Conservation (phyloP, 139 green algal species). For the Choricystis sp. region DNA sequence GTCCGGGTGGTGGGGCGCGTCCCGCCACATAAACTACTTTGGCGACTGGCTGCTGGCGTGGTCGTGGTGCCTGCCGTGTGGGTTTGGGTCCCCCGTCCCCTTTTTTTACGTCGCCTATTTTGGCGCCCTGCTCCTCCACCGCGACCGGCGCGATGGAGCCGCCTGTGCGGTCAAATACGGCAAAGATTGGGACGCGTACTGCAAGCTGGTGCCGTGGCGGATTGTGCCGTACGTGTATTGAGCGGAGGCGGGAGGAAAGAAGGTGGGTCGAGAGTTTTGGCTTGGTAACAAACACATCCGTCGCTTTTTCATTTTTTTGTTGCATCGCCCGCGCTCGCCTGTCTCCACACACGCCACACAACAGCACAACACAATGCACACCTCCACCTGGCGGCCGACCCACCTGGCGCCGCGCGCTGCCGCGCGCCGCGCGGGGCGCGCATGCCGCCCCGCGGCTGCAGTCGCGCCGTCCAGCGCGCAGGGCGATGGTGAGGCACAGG, state of each 20-base stretch:
- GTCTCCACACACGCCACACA: too few relatives aligned
- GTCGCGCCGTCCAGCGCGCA: too few relatives aligned
- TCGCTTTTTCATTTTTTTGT: background rate
- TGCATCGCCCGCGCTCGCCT: background rate
- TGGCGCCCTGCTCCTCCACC: slow-evolving; percentile 53
- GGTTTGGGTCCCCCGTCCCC: slow-evolving; percentile 50
- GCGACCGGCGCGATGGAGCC: slow-evolving; percentile 67
- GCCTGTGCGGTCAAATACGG: slow-evolving; percentile 86
- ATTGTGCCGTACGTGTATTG: slow-evolving; percentile 90
- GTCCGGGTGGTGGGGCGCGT: slow-evolving; percentile 79
- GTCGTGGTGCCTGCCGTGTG: slow-evolving; percentile 83
- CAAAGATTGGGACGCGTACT: slow-evolving; percentile 91
- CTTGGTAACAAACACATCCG: background rate
- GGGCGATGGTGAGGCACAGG: too few relatives aligned
- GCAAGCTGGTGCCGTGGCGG: slow-evolving; percentile 59
- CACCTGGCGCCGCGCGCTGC: too few relatives aligned
- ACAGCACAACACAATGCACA: too few relatives aligned
- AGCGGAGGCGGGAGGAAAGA: background rate
- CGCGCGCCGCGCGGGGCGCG: too few relatives aligned
- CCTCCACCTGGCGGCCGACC: too few relatives aligned
- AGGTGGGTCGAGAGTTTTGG: background rate
- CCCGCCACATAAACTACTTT: slow-evolving; percentile 87
- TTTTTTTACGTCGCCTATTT: slow-evolving; percentile 99
- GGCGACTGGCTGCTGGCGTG: slow-evolving; percentile 84
- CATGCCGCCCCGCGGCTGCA: too few relatives aligned